These are phyloP conservation scores for Thraustochytrium sp. DNA, from an alignment of 352 stramenopile species.

Conservation along the genomic window DNA sequence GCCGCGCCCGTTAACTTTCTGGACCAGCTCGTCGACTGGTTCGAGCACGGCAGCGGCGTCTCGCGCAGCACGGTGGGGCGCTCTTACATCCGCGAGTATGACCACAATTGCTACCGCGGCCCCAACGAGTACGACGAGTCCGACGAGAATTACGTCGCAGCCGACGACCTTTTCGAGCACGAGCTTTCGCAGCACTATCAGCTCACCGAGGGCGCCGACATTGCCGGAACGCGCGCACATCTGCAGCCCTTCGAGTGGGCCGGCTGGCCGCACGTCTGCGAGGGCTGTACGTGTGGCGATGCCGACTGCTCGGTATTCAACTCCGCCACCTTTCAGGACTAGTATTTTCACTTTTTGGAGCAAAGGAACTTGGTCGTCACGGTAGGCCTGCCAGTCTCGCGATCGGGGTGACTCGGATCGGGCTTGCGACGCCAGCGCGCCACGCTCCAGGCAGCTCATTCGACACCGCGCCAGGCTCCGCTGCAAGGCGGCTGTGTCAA, in stretches of 20 bases:
- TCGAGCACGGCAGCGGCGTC: not conserved
- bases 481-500: too few species aligned
- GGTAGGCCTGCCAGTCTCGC: too few species aligned
- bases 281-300: too few species aligned
- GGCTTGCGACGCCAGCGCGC: too few species aligned
- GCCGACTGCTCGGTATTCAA: too few species aligned
- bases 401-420: too few species aligned
- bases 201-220: constrained; percentile 28
- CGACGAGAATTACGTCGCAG: not conserved
- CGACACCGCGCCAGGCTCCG: too few species aligned
- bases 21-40: constrained; percentile 9
- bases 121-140: not conserved
- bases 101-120: constrained; percentile 42
- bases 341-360: too few species aligned
- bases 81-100: constrained; percentile 13
- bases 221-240: not conserved
- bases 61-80: not conserved
- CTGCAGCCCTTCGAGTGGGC: not conserved
- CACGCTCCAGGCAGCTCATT: too few species aligned
- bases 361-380: too few species aligned
- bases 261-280: too few species aligned
- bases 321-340: too few species aligned
- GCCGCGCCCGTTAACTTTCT: not conserved
- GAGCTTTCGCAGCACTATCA: constrained; percentile 38
- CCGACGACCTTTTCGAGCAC: constrained; percentile 23